These are phyloP conservation scores for Chernovozyma aurita DNA, from an alignment of 1,139 yeast genomes.

Conservation along the genomic window DNA sequence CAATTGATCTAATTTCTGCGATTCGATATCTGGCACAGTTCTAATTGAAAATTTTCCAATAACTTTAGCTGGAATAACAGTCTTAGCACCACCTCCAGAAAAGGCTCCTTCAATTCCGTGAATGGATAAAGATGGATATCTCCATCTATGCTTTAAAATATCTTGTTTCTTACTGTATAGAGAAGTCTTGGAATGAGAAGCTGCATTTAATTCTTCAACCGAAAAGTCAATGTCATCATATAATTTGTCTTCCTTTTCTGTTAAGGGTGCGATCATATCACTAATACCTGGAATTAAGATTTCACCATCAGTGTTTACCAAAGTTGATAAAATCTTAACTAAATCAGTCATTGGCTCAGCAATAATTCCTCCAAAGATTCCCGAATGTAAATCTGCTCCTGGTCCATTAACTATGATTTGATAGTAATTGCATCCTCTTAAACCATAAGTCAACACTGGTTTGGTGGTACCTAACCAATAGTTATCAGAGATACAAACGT, in stretches of 20 bases:
- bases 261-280: conserved; percentile 94
- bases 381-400: conserved; percentile 95
- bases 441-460: conserved; percentile 95
- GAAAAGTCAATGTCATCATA: conserved; percentile 86
- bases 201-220: conserved; percentile 78
- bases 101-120: conserved; percentile 99
- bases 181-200: conserved; percentile 83
- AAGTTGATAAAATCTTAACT: conserved; percentile 64
- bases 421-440: conserved; percentile 95
- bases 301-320: conserved; percentile 78
- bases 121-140: conserved; percentile 90
- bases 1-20: conserved; percentile 69
- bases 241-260: conserved; percentile 69
- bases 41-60: conserved; percentile 93
- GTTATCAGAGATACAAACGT: conserved; percentile 94
- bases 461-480: conserved; percentile 97
- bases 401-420: conserved; percentile 83
- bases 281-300: conserved; percentile 82
- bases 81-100: conserved; percentile 91
- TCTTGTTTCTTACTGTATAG: conserved; percentile 74
- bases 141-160: conserved; percentile 96
- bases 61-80: conserved; percentile 95
- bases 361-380: conserved; percentile 94
- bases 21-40: conserved; percentile 92
- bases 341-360: conserved; percentile 98